Base-by-base conservation (phyloP, 352 stramenopile genomes). In the Phytophthora colocasiae region DNA sequence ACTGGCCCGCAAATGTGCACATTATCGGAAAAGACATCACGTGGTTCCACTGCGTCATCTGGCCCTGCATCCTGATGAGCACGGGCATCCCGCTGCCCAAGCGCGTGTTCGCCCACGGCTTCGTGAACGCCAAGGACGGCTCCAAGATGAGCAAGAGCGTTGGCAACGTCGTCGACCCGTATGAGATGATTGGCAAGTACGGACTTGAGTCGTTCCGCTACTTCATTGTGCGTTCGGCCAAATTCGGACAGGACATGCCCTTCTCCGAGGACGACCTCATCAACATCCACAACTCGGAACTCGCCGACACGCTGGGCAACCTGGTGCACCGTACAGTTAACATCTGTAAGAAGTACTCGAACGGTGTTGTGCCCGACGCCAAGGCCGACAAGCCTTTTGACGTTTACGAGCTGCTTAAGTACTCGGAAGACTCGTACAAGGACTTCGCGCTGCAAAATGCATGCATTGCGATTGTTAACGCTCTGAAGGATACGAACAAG, bases 101-200 rank as follows among this genome's bases (percentile, higher is more conserved):
- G 75, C 81, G 89, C 19, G 83, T 99, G 47, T 98, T 99, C 73
- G 97, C 97, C 7, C 98, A 99, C 77, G 97, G 96, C 47, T 99
- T 98, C 80, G 98, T 98, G 80, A 96, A 96, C 73, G 99, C 97
- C 17, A 98, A 98, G 73, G 96, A 99, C 64, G 96, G 97, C 24
- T 94, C 97, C 60, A 99, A 99, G 85, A 99, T 99, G 81, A 99
- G 92, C 66, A 99, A 99, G 79, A 99, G 93, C 15, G 80, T 99
- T 32, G 98, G 98, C 26, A 99, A 99, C 80, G 96, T 99, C 17
- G 91, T 99, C 51, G 93, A 99, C 61, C 97, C 98, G 40, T 89
- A 98, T 56, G 92, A 98, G 34, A 90, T 99, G 65, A 89, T 99
- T 6, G 69, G 87, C 43, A 97, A 93, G 66, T 99, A 97, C 71